phyloP scores from a whole-genome alignment of 2,329 filamentous ascomycete species.

The Neofusicoccum umdonicola region DNA sequence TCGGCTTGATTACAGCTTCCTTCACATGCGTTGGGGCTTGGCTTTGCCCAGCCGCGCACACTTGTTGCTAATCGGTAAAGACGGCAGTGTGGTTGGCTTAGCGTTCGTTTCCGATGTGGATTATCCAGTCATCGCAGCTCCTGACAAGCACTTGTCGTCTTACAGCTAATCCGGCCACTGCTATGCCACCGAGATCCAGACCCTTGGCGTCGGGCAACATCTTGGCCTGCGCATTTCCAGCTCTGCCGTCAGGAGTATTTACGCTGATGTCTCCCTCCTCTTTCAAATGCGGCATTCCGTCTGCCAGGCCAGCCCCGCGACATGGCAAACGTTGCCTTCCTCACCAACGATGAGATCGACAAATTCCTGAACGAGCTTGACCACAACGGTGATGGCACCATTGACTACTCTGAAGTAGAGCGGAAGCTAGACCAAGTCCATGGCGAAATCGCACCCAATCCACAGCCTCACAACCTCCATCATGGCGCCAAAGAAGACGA shows the following conservation, averaged over 20 bases:
- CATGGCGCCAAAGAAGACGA: conserved; percentile 37
- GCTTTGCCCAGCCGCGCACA: not conserved
- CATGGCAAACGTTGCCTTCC: conserved; percentile 1
- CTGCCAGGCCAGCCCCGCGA: not conserved
- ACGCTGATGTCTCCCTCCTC: not conserved
- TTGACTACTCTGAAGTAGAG: conserved; percentile 54
- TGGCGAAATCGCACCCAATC: conserved; percentile 49
- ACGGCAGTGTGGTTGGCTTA: not conserved
- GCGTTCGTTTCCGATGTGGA: not conserved
- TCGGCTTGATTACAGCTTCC: not conserved
- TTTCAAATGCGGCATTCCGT: not conserved
- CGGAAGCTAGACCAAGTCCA: conserved; percentile 54
- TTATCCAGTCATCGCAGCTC: not conserved
- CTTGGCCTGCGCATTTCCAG: not conserved
- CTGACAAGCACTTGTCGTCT: not conserved
- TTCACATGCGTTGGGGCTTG: not conserved
- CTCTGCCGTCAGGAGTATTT: not conserved
- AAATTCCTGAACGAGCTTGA: conserved; percentile 55
- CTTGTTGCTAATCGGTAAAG: not conserved
- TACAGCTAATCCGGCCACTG: not conserved
- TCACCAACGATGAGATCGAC: conserved; percentile 50
- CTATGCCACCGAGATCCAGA: not conserved
- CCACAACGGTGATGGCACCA: conserved; percentile 50
- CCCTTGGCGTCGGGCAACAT: not conserved
- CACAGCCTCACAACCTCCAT: conserved; percentile 47